Evolutionary conservation across 1,139 yeast species (phyloP), one percentile per base, ranked within the genome.

Genomic region (Protomyces macrosporus): DNA sequence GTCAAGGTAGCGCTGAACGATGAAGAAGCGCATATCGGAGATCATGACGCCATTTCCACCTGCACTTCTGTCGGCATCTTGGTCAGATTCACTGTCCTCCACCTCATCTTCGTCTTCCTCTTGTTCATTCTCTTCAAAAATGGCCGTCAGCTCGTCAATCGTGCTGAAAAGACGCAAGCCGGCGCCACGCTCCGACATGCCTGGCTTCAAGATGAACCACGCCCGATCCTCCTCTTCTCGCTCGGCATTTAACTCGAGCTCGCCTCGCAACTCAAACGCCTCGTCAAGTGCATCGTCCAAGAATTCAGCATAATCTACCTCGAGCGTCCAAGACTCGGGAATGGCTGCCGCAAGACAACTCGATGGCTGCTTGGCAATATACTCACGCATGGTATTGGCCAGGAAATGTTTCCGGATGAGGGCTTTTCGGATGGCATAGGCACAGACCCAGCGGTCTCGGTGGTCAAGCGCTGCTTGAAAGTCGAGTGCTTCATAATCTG

Each of bases 111-210:
- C 86, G 1, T 78, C 81, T 3, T 76, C 81, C 12, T 79, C 86
- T 68, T 85, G 93, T 70, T 90, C 97, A 74, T 90, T 90, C 5
- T 87, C 84, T 71, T 93, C 87, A 73, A 93, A 93, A 9, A 91
- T 86, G 1, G 75, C 81, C 72, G 91, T 97, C 62, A 93, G 77
- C 70, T 90, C 95, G 10, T 84, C 88, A 40, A 90, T 78, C 0
- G 91, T 86, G 63, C 80, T 80, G 76, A 93, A 93, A 0, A 93
- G 75, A 57, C 97, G 78, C 54, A 93, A 90, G 0, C 98, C 98
- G 73, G 93, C 97, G 9, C 97, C 98, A 72, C 93, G 86, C 72
- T 93, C 98, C 71, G 96, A 87, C 97, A 93, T 90, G 69, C 96
- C 85, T 10, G 98, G 98, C 72, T 93, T 93, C 71, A 93, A 78